Evolutionary conservation across 176 grass and related monocot genomes (phyloP).

Genomic region (Tuctoria greenei): DNA sequence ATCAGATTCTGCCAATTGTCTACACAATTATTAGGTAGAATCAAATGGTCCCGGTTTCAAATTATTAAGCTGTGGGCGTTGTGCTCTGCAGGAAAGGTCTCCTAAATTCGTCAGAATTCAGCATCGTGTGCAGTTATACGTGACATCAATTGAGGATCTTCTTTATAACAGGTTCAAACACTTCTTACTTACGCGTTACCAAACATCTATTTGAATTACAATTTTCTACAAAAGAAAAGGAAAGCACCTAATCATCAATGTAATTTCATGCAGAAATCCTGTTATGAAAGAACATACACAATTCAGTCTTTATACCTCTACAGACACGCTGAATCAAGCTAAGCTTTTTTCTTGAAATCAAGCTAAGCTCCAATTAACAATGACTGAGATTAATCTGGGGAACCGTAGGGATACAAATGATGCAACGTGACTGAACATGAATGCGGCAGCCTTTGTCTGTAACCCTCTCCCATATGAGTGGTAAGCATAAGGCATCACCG

Average conservation of each 20-base stretch:
- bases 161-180: slow-evolving; percentile 28
- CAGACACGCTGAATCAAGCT: not conserved
- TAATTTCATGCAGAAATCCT: not conserved
- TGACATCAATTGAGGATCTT: not conserved
- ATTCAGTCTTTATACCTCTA: not conserved
- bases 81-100: slow-evolving; percentile 22
- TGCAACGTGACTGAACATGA: slow-evolving; percentile 53
- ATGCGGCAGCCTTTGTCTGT: slow-evolving; percentile 51
- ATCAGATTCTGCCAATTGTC: slow-evolving; percentile 51
- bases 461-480: slow-evolving; percentile 22
- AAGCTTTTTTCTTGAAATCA: not conserved
- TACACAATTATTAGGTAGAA: slow-evolving; percentile 47
- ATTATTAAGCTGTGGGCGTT: slow-evolving; percentile 39
- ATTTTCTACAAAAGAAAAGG: not conserved
- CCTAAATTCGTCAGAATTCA: slow-evolving; percentile 18
- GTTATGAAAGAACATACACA: not conserved
- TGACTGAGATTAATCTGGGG: slow-evolving; percentile 35
- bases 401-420: slow-evolving; percentile 28
- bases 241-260: not conserved
- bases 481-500: slow-evolving; percentile 31
- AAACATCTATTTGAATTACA: not conserved
- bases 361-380: slow-evolving; percentile 10
- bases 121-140: not conserved
- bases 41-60: slow-evolving; percentile 33
- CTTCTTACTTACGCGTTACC: slow-evolving; percentile 2